Percentiles rank a stretch among this genome's conserved stretches.
Conservation (phyloP, 768 basidiomycete species). For the Collybia nuda region DNA sequence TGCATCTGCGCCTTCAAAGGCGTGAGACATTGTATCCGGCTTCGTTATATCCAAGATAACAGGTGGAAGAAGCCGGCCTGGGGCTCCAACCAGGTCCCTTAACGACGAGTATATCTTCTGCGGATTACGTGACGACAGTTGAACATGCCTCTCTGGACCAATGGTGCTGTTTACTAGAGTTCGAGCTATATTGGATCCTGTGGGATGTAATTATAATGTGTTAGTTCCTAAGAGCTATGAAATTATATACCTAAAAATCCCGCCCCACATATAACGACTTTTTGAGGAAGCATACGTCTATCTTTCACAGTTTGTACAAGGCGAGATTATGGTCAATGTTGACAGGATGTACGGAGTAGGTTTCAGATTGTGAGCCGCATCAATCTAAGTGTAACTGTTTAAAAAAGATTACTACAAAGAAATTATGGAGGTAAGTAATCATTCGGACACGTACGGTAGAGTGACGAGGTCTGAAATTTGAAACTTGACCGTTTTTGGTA, state of each 20-base stretch:
- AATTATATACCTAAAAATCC: conserved; percentile 58
- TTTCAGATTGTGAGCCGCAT: too few species aligned
- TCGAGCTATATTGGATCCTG: conserved; percentile 62
- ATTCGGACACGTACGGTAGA: too few species aligned
- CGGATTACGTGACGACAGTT: conserved; percentile 63
- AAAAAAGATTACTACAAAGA: too few species aligned
- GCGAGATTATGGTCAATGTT: too few species aligned
- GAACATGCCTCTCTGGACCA: conserved; percentile 39
- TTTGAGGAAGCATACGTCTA: conserved; percentile 16
- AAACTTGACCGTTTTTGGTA: too few species aligned
- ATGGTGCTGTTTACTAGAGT: conserved; percentile 36
- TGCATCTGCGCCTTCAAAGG: conserved; percentile 54
- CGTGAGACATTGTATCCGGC: conserved; percentile 40
- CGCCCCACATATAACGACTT: conserved; percentile 53
- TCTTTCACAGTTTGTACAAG: too few species aligned
- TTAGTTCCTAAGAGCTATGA: background rate
- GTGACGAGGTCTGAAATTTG: too few species aligned
- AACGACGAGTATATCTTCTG: conserved; percentile 34
- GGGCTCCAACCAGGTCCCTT: conserved; percentile 22
- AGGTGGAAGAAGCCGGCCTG: conserved; percentile 39
- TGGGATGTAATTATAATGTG: background rate
- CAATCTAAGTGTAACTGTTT: too few species aligned
- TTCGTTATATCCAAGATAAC: conserved; percentile 56
- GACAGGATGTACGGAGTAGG: too few species aligned
- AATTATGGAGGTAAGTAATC: too few species aligned